These are phyloP conservation scores for Brettanomyces bruxellensis DNA, from an alignment of 805 yeast genomes.

Conservation along the genomic window DNA sequence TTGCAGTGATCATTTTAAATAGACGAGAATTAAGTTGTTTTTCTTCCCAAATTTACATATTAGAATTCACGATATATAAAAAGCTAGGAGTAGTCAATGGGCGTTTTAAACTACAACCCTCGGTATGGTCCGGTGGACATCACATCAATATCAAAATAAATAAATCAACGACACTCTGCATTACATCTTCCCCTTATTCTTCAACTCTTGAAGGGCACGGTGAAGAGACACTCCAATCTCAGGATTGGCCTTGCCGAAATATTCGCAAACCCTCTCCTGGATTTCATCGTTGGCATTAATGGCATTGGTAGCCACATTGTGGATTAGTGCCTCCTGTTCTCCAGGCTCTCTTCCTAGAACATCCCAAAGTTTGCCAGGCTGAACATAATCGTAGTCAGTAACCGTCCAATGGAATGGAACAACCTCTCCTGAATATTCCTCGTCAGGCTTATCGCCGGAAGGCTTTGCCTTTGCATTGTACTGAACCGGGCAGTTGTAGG, in stretches of 20 bases:
- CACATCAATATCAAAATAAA: too few relatives aligned
- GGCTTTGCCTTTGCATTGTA: constrained; percentile 31
- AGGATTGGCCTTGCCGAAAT: constrained; percentile 65
- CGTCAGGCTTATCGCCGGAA: constrained; percentile 21
- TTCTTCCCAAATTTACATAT: too few relatives aligned
- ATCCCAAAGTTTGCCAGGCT: constrained; percentile 70
- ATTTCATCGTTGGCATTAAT: constrained; percentile 59
- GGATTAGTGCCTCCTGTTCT: constrained; percentile 77
- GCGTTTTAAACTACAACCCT: too few relatives aligned
- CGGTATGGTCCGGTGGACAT: too few relatives aligned
- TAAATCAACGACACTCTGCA: not conserved
- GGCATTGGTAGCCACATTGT: constrained; percentile 74
- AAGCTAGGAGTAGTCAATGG: not conserved
- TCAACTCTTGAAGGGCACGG: constrained; percentile 33
- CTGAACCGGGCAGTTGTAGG: constrained; percentile 41
- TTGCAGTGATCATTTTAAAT: too few relatives aligned
- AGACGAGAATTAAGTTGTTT: too few relatives aligned
- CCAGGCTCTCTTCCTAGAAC: constrained; percentile 71
- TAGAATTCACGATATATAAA: not conserved
- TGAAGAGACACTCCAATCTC: constrained; percentile 61
- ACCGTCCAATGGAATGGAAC: constrained; percentile 81
- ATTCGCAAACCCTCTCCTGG: constrained; percentile 70
- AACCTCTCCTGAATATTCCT: constrained; percentile 25
- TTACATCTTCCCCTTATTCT: constrained; percentile 1
- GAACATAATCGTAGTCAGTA: constrained; percentile 61